Evolutionary conservation across 1,284 basidiomycete species (phyloP).

Genomic region (Calocybe gambosa): DNA sequence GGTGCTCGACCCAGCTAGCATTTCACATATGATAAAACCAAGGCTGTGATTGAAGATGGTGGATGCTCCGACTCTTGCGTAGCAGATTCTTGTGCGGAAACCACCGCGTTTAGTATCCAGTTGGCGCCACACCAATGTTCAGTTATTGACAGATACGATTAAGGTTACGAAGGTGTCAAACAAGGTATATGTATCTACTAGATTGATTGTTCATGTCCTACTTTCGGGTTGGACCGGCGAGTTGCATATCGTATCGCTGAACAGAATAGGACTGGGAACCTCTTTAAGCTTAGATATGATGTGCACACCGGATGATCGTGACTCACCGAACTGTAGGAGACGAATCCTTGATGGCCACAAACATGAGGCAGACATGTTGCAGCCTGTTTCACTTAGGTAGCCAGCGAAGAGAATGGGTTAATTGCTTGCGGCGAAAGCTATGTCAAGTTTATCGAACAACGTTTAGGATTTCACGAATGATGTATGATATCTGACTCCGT

Average conservation of each 20-base stretch:
- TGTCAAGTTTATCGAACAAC: background rate
- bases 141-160: background rate
- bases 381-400: background rate
- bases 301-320: background rate
- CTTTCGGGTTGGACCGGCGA: background rate
- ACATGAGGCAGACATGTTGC: background rate
- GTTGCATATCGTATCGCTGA: background rate
- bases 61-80: background rate
- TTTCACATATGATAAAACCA: slow-evolving; percentile 33
- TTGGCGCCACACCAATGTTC: slow-evolving; percentile 6
- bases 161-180: background rate
- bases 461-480: background rate
- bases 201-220: too few relatives aligned
- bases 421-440: background rate
- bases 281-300: background rate
- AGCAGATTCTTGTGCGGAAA: background rate
- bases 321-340: too few relatives aligned
- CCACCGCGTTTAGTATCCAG: background rate
- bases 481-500: background rate
- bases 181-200: background rate
- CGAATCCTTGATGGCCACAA: background rate
- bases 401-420: background rate
- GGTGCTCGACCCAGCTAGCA: slow-evolving; percentile 54
- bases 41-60: slow-evolving; percentile 24
- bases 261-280: background rate